phyloP scores from a whole-genome alignment of 2,329 filamentous ascomycete genomes.

The Talaromyces piceae region DNA sequence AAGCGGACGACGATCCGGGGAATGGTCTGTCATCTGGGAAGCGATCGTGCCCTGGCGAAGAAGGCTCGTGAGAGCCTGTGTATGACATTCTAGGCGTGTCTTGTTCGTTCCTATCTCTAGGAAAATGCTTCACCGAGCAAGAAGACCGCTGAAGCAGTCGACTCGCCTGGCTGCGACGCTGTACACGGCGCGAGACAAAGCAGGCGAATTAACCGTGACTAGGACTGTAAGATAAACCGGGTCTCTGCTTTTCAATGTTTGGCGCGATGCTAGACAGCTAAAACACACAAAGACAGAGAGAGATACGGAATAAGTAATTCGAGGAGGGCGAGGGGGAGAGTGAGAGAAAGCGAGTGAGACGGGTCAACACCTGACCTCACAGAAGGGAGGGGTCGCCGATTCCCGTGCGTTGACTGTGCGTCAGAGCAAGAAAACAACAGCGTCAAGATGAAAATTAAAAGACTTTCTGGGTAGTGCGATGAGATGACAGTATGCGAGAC shows the following conservation, averaged over 20 bases:
- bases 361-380: not conserved
- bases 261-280: not conserved
- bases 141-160: conserved; percentile 10
- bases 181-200: not conserved
- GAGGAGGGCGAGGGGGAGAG: not conserved
- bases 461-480: no score
- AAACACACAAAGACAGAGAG: not conserved
- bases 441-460: no score
- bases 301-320: not conserved
- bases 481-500: not conserved
- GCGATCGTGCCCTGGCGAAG: conserved; percentile 13
- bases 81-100: not conserved
- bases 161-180: conserved; percentile 3
- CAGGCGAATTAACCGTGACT: not conserved
- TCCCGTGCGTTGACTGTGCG: not conserved
- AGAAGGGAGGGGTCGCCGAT: not conserved
- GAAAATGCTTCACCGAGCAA: conserved; percentile 6
- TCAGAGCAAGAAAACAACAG: not conserved
- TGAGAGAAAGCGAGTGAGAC: not conserved
- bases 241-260: not conserved
- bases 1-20: conserved; percentile 15
- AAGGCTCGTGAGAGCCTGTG: conserved; percentile 13
- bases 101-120: not conserved
- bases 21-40: conserved; percentile 2
- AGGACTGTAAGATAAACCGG: not conserved